These are phyloP conservation scores for Lineolata rhizophorae DNA, from an alignment of 495 filamentous ascomycete genomes.

Conservation along the genomic window DNA sequence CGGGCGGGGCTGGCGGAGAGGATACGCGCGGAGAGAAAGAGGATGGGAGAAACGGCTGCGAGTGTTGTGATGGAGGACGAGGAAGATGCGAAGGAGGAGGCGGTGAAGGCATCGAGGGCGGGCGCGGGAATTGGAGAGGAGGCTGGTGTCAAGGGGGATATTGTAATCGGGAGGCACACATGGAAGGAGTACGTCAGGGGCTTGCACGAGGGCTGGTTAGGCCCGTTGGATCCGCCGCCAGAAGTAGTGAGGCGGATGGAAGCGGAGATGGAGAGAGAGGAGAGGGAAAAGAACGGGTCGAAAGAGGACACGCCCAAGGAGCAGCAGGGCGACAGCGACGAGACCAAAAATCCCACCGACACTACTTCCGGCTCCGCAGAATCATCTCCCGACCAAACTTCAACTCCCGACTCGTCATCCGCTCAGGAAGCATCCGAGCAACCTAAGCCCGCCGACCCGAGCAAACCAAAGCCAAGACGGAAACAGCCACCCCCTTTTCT, in stretches of 20 bases:
- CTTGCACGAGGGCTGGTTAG: conserved; percentile 90
- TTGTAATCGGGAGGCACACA: conserved; percentile 76
- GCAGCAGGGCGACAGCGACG: background rate
- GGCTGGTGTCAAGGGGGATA: conserved; percentile 53
- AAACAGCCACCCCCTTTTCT: conserved; percentile 42
- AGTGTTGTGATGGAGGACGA: conserved; percentile 22
- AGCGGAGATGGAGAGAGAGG: background rate
- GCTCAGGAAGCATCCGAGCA: conserved; percentile 23
- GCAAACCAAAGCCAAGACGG: conserved; percentile 25
- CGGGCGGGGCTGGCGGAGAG: conserved; percentile 60
- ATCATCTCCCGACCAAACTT: no score
- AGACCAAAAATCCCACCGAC: background rate
- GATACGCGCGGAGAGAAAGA: conserved; percentile 44
- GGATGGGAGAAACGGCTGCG: conserved; percentile 25
- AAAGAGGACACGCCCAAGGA: no score
- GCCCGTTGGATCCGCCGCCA: conserved; percentile 40
- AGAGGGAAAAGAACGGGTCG: background rate
- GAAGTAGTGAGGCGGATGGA: conserved; percentile 6
- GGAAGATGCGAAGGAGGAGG: conserved; percentile 23
- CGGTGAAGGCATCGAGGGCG: conserved; percentile 8
- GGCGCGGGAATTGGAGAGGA: conserved; percentile 41
- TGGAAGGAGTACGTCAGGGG: conserved; percentile 97
- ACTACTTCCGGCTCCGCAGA: background rate
- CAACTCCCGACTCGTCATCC: conserved; percentile 7
- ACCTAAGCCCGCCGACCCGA: conserved; percentile 16